Base-by-base conservation (phyloP, 1,284 basidiomycete species). In the Marasmius tenuissimus region DNA sequence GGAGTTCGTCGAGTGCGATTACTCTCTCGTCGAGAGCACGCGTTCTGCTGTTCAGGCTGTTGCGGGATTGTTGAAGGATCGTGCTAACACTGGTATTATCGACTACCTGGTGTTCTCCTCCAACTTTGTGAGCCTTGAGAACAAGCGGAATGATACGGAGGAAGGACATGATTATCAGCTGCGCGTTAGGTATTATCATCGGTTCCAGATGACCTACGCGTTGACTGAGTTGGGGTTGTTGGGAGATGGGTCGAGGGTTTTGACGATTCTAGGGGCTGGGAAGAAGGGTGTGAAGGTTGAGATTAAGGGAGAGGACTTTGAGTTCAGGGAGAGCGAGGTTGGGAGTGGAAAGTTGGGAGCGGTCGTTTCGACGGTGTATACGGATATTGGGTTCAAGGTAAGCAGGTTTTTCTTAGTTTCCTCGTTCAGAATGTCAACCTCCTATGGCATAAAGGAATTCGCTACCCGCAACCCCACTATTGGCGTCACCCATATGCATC, bases 341-440 rank as follows among this genome's bases (percentile, higher is more conserved):
- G 34, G 56, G 40, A 58, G 40, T 37, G 33, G 51, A 47, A 48
- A 50, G 39, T 52, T 38, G 38, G 33, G 22, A 4, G 49, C 18
- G 37, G 27, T 39, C 47, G 57, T 55, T 16, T 22, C 60, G 14
- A 58, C 54, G 18, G 61, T 57, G 11, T 62, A 65, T 51, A 60
- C 50, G 27, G 61, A 62, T 38, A 39, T 62, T 37, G 59, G 57
- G 52, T 48, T 60, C 35, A 61, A 65, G 49, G 63, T 65, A 27
- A 2, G 50, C 4, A n/a, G 27, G 27, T 27, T 2, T 27, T 45
- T 37, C 6, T 37, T 33, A 38, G n/a, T 22, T 11, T 50, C 4
- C 33, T 49, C 37, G 5, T 12, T 45, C 33, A 4, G 16, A 48
- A n/a, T 27, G 35, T 14, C 7, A 20, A n/a, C 22, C 42, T 42